Evolutionary conservation across 2,329 filamentous ascomycete species (phyloP), one percentile per base, ranked within the genome.

Genomic region (Elsinoe perseae): DNA sequence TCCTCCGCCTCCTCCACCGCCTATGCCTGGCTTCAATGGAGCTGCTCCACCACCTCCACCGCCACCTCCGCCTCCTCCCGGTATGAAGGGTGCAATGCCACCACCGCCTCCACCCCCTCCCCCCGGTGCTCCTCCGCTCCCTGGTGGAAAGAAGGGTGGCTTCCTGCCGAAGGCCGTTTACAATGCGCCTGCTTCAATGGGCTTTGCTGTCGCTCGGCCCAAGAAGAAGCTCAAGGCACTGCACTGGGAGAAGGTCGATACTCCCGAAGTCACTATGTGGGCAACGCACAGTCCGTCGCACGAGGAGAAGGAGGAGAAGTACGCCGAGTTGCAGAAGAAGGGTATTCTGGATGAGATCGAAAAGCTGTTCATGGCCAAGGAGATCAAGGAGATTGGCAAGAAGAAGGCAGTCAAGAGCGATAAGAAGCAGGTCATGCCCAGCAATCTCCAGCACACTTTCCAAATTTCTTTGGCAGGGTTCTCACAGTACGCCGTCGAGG

Each of bases 211-310:
- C 59, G 88, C 90, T 54, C 80, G 92, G 64, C 90, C 93, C 20
- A 97, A 96, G 81, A 97, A 95, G 83, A 98, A 97, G 79, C 89
- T 98, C 72, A 98, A 98, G 82, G 92, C 92, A 58, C 80, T 98
- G 63, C 93, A 98, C 75, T 97, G 93, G 92, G 93, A 98, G 74
- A 97, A 97, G 77, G 89, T 98, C 56, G 93, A 98, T 72, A 82
- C 87, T 54, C 88, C 90, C 20, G 84, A 93, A 69, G 87, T 89
- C 52, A 96, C 92, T 55, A 88, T 96, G 64, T 97, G 92, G 92
- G 91, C 90, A 30, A 80, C 83, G 6, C 89, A 95, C 70, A 82
- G 87, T 27, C 86, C 89, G 4, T 95, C 89, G n/a, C 82, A 84
- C 3, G 85, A 95, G 68, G 87, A 87, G 59, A 89, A 91, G 67